Base-by-base conservation (phyloP, 768 basidiomycete genomes). In the Auricularia sp. region DNA sequence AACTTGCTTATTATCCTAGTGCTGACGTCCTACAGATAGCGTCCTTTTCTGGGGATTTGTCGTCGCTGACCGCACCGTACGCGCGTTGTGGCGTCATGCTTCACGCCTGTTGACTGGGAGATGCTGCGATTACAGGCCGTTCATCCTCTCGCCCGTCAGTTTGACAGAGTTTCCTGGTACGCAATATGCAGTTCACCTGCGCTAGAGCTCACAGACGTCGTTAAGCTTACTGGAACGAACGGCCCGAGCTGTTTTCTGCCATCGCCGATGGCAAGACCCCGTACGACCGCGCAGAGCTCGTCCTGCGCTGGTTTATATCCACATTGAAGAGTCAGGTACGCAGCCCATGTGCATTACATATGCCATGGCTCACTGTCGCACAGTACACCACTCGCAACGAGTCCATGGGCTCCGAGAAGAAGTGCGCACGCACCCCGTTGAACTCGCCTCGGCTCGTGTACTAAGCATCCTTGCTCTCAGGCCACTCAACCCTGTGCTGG, bases 351-450 rank as follows among this genome's bases (percentile, higher is more conserved):
- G 68, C 77, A 64, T 77, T 78, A 1, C 34, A 18, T 29, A 37
- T 14, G 36, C 33, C 24, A 5, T 36, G 13, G 54, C 35, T 64
- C 21, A 54, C 39, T 39, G 6, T 94, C 74, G 95, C 93, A 14
- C 94, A 97, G 72, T 94, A 94, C 74, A 98, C 91, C 51, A 92
- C 92, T 18, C 81, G 95, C 61, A 98, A 98, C 71, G 94, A 97
- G 77, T 87, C 88, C 68, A 89, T 94, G 85, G 96, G 96, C 14
- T 93, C 91, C 1, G 95, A 98, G 83, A 98, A 98, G 82, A 98
- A 98, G 91, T 92, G 67, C 56, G 56, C 34, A 33, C 34, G 24
- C 61, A 85, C 42, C 21, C 37, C 64, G 63, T 13, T 63, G 29
- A 36, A 10, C 36, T 18, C 29, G 35, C 10, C 35, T 51, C 3